phyloP scores from a whole-genome alignment of 2,329 filamentous ascomycete genomes.

The Metarhizium sp. region DNA sequence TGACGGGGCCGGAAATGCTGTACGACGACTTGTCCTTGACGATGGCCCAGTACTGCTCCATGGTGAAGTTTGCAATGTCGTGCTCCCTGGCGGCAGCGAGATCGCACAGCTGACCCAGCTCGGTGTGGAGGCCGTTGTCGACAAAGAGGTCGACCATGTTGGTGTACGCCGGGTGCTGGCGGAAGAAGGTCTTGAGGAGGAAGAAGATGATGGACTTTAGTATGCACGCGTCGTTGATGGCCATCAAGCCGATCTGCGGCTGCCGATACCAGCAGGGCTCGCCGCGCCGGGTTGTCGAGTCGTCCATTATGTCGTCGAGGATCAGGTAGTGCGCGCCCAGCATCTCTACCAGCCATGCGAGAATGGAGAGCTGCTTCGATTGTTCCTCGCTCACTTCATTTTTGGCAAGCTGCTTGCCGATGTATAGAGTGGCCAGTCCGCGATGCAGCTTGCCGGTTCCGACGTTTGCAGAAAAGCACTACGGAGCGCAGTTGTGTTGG shows the following conservation, averaged over 20 bases:
- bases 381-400: conserved; percentile 48
- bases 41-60: conserved; percentile 94
- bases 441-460: not conserved
- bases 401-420: not conserved
- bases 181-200: conserved; percentile 89
- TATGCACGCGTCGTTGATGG: conserved; percentile 97
- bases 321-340: conserved; percentile 98
- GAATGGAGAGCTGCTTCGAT: conserved; percentile 75
- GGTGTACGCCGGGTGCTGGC: conserved; percentile 73
- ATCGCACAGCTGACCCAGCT: conserved; percentile 88
- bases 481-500: not conserved
- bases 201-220: conserved; percentile 84
- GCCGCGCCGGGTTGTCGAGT: conserved; percentile 84
- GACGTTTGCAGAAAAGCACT: not conserved
- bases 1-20: conserved; percentile 97
- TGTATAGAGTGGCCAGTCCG: not conserved
- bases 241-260: conserved; percentile 80
- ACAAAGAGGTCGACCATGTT: conserved; percentile 94
- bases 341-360: conserved; percentile 96
- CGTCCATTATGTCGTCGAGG: conserved; percentile 97
- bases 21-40: conserved; percentile 99
- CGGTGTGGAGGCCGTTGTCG: conserved; percentile 85
- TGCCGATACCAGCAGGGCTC: conserved; percentile 94
- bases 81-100: conserved; percentile 90
- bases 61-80: conserved; percentile 85